phyloP scores from a whole-genome alignment of 2,329 filamentous ascomycete species.

The Elsinoe fawcettii region DNA sequence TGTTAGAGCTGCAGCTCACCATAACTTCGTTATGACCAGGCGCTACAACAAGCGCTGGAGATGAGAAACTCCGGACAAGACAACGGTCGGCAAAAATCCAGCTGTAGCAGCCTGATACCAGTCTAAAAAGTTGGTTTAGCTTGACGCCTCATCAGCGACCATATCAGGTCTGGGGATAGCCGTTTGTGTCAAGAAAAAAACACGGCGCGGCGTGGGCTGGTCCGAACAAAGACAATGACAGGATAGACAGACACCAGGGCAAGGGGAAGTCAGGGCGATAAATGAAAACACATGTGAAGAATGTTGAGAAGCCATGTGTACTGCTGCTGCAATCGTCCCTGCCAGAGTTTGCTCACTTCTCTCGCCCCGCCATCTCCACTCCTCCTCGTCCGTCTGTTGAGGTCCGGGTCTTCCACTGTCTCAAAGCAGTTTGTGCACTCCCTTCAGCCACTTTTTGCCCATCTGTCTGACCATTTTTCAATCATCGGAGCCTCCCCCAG shows the following conservation, averaged over 20 bases:
- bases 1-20: background rate
- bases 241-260: background rate
- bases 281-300: background rate
- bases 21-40: too few species aligned
- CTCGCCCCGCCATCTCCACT: background rate
- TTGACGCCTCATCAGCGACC: background rate
- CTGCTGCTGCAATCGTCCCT: too few species aligned
- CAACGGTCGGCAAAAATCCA: background rate
- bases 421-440: conserved; percentile 1
- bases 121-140: background rate
- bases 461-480: conserved; percentile 1
- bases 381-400: background rate
- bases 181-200: conserved; percentile 1
- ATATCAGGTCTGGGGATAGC: background rate
- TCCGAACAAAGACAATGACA: background rate
- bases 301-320: too few species aligned
- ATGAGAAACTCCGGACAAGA: background rate
- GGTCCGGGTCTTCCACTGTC: background rate
- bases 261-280: background rate
- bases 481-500: conserved; percentile 3
- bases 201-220: background rate
- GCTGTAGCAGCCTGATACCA: conserved; percentile 6
- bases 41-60: background rate
- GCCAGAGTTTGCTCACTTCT: background rate
- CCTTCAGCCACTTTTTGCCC: conserved; percentile 4